A percentile compares a stretch with the other conserved stretches of the same genome.
These are phyloP conservation scores for Ceratocystis cubensis DNA, from an alignment of 2,329 filamentous ascomycete species.

Conservation along the genomic window DNA sequence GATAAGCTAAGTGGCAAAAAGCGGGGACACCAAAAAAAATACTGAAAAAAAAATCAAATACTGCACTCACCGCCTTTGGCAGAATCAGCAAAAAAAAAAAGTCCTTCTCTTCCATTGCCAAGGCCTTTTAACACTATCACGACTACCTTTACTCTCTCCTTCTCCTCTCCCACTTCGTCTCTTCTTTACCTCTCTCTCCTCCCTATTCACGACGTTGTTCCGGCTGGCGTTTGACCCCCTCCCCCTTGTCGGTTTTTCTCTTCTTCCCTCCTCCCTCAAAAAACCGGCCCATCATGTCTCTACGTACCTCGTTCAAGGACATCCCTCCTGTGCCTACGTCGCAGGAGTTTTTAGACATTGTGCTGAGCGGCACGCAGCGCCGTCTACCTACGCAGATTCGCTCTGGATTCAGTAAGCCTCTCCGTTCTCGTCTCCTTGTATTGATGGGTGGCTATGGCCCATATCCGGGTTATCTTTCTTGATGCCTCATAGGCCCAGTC, in stretches of 20 bases:
- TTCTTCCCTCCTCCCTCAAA: not conserved
- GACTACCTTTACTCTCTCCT: slow-evolving; percentile 2
- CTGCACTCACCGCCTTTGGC: slow-evolving; percentile 12
- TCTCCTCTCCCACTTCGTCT: slow-evolving; percentile 6
- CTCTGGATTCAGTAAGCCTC: slow-evolving; percentile 66
- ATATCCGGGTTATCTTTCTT: too few species aligned
- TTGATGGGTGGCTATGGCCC: too few species aligned
- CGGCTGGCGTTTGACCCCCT: not conserved
- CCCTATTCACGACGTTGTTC: not conserved
- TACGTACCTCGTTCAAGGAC: slow-evolving; percentile 52
- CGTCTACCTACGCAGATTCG: slow-evolving; percentile 91
- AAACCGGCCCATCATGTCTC: slow-evolving; percentile 19
- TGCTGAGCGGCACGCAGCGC: slow-evolving; percentile 83
- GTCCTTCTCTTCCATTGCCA: slow-evolving; percentile 10
- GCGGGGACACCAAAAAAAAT: slow-evolving; percentile 23
- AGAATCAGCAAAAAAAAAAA: slow-evolving; percentile 17
- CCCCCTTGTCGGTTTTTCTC: not conserved
- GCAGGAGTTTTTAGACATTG: slow-evolving; percentile 95
- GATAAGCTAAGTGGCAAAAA: slow-evolving; percentile 22
- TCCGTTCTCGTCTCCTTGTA: too few species aligned
- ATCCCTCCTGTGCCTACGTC: slow-evolving; percentile 81
- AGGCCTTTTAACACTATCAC: not conserved
- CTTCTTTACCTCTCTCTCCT: slow-evolving; percentile 9
- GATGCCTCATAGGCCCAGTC: not conserved
- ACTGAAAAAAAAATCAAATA: slow-evolving; percentile 18